Base-by-base conservation (phyloP, 345 rosid genomes). In the Sapria himalayana region DNA sequence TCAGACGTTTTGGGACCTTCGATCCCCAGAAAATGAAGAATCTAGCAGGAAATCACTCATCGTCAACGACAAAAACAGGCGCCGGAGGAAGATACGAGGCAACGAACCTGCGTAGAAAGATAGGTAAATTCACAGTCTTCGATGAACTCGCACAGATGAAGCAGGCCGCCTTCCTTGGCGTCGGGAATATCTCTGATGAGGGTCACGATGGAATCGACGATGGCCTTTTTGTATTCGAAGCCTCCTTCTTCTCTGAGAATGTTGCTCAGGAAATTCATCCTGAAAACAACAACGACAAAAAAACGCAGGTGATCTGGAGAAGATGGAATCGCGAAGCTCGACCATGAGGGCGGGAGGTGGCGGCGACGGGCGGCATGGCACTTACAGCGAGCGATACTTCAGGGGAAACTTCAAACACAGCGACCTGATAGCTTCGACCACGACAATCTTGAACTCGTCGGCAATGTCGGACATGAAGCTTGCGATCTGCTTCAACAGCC, bases 211-310 rank as follows among this genome's bases (percentile, higher is more conserved):
- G 98, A 82, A 62, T 89, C 98, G 21, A 82, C 94, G 48, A 82
- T 82, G 41, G 98, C 95, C 62, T 81, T 79, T 59, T 89, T 89
- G 65, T 78, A 89, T 54, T 89, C 98, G 55, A 89, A 89, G 50
- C 98, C 98, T 46, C 98, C 98, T 79, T 89, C 98, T 65, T 89
- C 98, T 55, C 98, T 63, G n/a, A 89, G 80, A 56, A 82, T 79
- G 64, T 72, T 89, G 91, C 98, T 89, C 54, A 89, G 63, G 57
- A 89, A 89, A 69, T 81, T 89, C 98, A 89, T 89, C 71, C 98
- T 89, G 65, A 31, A 55, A 41, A 61, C 22, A 63, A 63, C 15
- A 59, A 48, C n/a, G 39, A 29, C 25, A 22, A 49, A 33, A 29
- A 1, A 20, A n/a, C n/a, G n/a, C n/a, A n/a, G n/a, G n/a, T n/a